Evolutionary conservation across 2,329 filamentous ascomycete species (phyloP).

Genomic region (Beauveria medogensis): DNA sequence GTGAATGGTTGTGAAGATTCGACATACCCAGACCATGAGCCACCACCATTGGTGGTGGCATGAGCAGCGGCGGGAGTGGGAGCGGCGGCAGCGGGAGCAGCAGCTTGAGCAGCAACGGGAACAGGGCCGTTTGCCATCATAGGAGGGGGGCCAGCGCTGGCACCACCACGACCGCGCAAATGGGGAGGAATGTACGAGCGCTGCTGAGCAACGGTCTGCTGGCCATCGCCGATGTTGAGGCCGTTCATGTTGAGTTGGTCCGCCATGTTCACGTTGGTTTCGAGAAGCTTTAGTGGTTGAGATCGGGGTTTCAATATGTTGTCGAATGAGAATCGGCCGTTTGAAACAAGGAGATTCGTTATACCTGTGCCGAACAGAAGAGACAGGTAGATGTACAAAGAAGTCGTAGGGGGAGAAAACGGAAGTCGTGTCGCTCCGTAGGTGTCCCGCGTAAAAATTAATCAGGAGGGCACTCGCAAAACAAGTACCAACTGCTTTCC

Average conservation of each 20-base stretch:
- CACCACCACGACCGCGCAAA: conserved; percentile 54
- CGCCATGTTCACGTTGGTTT: conserved; percentile 52
- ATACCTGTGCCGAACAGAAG: conserved; percentile 19
- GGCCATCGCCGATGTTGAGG: conserved; percentile 51
- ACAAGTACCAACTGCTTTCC: conserved; percentile 27
- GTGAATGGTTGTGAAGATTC: neutral
- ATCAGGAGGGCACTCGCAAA: conserved; percentile 18
- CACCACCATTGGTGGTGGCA: conserved; percentile 40
- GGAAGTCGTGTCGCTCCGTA: conserved; percentile 26
- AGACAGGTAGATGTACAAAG: conserved; percentile 10
- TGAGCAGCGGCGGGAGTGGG: conserved; percentile 15
- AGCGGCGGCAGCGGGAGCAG: conserved; percentile 12
- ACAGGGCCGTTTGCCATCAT: conserved; percentile 13
- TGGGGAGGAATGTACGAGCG: conserved; percentile 83
- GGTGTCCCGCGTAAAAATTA: conserved; percentile 26
- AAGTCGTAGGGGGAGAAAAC: conserved; percentile 15
- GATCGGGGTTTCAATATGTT: conserved; percentile 13
- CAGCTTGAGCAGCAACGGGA: conserved; percentile 14
- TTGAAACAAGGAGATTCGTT: conserved; percentile 20
- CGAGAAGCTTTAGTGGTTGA: conserved; percentile 15
- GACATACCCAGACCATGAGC: conserved; percentile 47
- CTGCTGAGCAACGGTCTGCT: conserved; percentile 21
- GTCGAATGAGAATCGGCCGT: conserved; percentile 11
- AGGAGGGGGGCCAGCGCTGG: conserved; percentile 13
- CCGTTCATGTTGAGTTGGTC: conserved; percentile 78